Evolutionary conservation across 2,329 filamentous ascomycete species (phyloP), one percentile per base, ranked within the genome.

Genomic region (Cladobotryum mycophilum): DNA sequence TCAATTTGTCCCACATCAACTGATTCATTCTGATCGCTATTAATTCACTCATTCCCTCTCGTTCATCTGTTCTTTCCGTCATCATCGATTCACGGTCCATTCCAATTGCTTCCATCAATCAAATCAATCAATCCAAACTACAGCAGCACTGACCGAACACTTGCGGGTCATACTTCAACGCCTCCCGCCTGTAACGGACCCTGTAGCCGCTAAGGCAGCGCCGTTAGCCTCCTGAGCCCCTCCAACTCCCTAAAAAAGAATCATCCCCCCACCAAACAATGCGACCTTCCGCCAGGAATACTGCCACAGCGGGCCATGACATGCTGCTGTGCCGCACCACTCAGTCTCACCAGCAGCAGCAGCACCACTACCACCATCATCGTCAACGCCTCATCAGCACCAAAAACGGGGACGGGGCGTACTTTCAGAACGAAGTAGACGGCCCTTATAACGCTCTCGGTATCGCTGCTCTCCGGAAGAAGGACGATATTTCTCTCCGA

Each of bases 381-480:
- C 14, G 12, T 7, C 36, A n/a, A 17, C 36, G 36, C 36, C 17
- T 38, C 36, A 14, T 38, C 36, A 38, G 36, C 36, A 17, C 17
- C 36, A 38, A 9, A 5, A 41, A 34, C 34, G 34, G 17, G 22
- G 9, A 41, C 50, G 52, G 15, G 45, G 38, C 46, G 15, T 11
- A 18, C 48, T 42, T 48, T 47, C 52, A 45, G 15, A 50, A 52
- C 47, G 45, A 52, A 20, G 57, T 62, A 45, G 61, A 61, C 42
- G 58, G 57, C 48, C 58, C 62, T 40, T 58, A 66, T 43, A 60
- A 63, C 58, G 60, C 59, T 20, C 60, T 68, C 34, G 55, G 51
- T 37, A 52, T 45, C 41, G 41, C 41, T 22, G 11, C 7, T n/a
- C 36, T 47, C 30, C 36, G 25, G 14, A 20, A 52, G 14, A 33